Evolutionary conservation across 1,139 yeast genomes (phyloP).

Genomic region (Magnusiomyces suaveolens): DNA sequence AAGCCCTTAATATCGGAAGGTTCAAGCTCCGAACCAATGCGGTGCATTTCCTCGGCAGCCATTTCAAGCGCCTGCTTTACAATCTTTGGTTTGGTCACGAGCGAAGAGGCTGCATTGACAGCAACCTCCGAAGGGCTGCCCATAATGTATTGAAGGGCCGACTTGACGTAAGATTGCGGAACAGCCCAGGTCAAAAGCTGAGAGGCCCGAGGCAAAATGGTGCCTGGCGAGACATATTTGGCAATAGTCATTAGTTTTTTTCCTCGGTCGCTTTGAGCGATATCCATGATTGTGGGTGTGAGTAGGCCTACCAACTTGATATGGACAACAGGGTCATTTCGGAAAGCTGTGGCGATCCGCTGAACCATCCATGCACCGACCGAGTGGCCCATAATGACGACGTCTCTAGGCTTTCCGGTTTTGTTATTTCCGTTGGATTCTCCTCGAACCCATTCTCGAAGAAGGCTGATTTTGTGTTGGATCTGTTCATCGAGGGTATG

Average conservation of each 20-base stretch:
- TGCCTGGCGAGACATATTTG: conserved; percentile 10
- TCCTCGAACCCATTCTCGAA: conserved; percentile 28
- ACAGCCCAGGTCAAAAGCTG: conserved; percentile 19
- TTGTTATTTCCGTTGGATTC: conserved; percentile 7
- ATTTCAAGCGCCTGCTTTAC: conserved; percentile 45
- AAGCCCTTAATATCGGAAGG: conserved; percentile 41
- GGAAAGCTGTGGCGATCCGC: conserved; percentile 33
- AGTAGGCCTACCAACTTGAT: conserved; percentile 44
- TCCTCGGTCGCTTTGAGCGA: conserved; percentile 47
- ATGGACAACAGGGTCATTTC: conserved; percentile 17
- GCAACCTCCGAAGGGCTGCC: conserved; percentile 33
- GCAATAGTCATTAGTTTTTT: conserved; percentile 29
- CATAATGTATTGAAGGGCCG: conserved; percentile 14
- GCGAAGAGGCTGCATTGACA: conserved; percentile 37
- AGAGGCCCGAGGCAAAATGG: conserved; percentile 13
- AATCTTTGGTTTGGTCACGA: conserved; percentile 37
- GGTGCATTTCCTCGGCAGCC: conserved; percentile 49
- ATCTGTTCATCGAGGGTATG: conserved; percentile 44
- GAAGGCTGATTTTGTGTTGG: conserved; percentile 39
- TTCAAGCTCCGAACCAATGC: conserved; percentile 32
- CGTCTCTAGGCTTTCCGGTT: conserved; percentile 25
- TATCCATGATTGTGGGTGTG: conserved; percentile 55
- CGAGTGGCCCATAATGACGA: conserved; percentile 50
- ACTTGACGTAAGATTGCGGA: conserved; percentile 16
- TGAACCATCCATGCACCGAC: conserved; percentile 53